Percentiles rank a stretch among this genome's conserved stretches.
These are phyloP conservation scores for Volvox africanus DNA, from an alignment of 139 green algal species.

Conservation along the genomic window DNA sequence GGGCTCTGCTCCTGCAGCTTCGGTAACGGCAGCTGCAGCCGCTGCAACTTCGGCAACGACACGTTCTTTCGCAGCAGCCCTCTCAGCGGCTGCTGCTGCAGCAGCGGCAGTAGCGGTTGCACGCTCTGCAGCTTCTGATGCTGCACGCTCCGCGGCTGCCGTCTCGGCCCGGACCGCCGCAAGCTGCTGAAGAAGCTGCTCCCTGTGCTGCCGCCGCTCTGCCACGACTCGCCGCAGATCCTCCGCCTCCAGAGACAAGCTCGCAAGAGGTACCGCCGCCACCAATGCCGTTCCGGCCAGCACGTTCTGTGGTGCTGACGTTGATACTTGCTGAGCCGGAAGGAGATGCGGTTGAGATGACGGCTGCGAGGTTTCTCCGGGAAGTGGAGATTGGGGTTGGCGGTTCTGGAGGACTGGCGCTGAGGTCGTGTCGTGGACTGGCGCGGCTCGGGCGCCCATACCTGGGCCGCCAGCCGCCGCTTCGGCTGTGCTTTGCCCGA, in stretches of 20 bases:
- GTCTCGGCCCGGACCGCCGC: background rate
- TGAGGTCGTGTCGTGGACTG: too few species aligned
- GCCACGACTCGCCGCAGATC: background rate
- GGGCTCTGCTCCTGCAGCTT: background rate
- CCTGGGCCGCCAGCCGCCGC: too few species aligned
- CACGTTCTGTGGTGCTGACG: too few species aligned
- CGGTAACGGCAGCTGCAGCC: background rate
- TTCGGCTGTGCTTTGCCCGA: too few species aligned
- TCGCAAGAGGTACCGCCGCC: background rate
- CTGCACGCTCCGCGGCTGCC: background rate
- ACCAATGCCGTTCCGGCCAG: too few species aligned
- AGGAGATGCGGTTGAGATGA: too few species aligned
- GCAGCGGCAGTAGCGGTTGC: background rate
- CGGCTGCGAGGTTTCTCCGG: too few species aligned
- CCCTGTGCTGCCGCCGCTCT: background rate
- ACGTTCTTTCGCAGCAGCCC: background rate
- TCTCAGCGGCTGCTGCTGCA: background rate
- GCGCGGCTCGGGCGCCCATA: too few species aligned
- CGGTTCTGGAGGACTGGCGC: too few species aligned
- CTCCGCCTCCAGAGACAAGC: constrained; percentile 7
- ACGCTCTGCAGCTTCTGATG: background rate
- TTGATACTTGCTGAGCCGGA: too few species aligned
- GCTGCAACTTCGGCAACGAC: background rate
- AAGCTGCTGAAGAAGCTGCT: background rate
- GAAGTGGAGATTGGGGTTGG: too few species aligned